These are phyloP conservation scores for Lasiodiplodia sp. DNA, from an alignment of 2,329 filamentous ascomycete genomes.

Conservation along the genomic window DNA sequence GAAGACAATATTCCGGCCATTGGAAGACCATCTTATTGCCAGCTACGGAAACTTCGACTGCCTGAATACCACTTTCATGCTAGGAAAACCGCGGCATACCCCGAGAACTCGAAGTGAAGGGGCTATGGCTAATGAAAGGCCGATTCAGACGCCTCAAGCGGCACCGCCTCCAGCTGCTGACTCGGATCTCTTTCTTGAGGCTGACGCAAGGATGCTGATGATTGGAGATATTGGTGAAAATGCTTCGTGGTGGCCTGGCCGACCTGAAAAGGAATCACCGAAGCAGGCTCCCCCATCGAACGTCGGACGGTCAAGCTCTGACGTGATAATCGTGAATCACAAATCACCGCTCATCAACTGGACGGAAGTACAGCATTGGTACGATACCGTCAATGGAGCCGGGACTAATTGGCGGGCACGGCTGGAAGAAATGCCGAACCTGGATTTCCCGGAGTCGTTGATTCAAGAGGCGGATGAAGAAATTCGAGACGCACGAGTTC, in stretches of 20 bases:
- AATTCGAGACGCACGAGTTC: constrained; percentile 68
- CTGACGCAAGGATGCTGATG: constrained; percentile 75
- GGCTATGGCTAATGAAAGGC: constrained; percentile 36
- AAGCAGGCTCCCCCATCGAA: not conserved
- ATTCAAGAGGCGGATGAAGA: constrained; percentile 58
- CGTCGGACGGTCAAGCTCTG: constrained; percentile 4
- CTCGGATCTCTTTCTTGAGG: constrained; percentile 7
- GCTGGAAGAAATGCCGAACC: constrained; percentile 55
- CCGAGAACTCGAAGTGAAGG: constrained; percentile 54
- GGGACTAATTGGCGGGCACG: constrained; percentile 70
- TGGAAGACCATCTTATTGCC: constrained; percentile 78
- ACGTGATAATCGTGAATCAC: constrained; percentile 55
- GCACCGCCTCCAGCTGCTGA: not conserved
- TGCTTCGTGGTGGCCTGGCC: constrained; percentile 80
- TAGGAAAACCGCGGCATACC: constrained; percentile 52
- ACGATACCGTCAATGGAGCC: constrained; percentile 71
- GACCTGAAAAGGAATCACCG: constrained; percentile 35
- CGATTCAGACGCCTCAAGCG: not conserved
- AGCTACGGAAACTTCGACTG: constrained; percentile 74
- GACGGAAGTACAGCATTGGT: constrained; percentile 76
- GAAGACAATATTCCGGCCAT: constrained; percentile 72
- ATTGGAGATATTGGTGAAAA: constrained; percentile 82
- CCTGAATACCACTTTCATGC: constrained; percentile 79
- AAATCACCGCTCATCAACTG: constrained; percentile 78
- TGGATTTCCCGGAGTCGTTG: constrained; percentile 53